Evolutionary conservation across 208 protist species (phyloP), one percentile per base, ranked within the genome.

Genomic region (Crithidia bombi): DNA sequence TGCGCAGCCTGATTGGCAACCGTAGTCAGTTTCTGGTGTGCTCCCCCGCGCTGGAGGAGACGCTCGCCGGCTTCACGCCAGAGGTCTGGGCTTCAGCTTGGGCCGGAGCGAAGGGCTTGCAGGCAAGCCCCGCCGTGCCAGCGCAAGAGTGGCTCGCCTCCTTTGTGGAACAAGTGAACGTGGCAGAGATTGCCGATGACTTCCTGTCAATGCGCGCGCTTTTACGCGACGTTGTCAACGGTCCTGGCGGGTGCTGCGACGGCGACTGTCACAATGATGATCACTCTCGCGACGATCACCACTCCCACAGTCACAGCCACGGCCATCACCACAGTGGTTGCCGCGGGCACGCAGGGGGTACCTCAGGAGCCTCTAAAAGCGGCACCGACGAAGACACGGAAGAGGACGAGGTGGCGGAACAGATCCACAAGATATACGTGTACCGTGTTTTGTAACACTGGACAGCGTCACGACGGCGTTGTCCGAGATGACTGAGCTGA

Each of bases 21-120:
- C 46, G 69, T 9, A 86, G 87, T 0, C 81, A 91, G 59, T 39
- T 93, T 9, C 78, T 93, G 9, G 78, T 96, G 38, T 87, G 79
- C 58, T 81, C 71, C 23, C 90, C 90, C 5, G 69, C 70, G 32
- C 35, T 96, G 23, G 71, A 90, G 66, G 76, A 84, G 61, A 93
- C 90, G 12, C 32, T 75, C 9, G 30, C 39, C 4, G 36, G 35
- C 43, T 76, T 71, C 32, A 49, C 41, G 5, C 32, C 57, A 1
- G 65, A 54, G 4, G 64, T 69, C 9, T 73, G 73, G 73, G 33
- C 23, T 15, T n/a, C 64, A 47, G 73, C 65, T 39, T 73, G 65
- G n/a, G 15, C 47, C 6, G 55, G 38, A 21, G 55, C 44, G 44
- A 9, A 3, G 19, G 47, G 7, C 28, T 14, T 14, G 38, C 26